Evolutionary conservation across 1,284 basidiomycete species (phyloP), one percentile per base, ranked within the genome.

Genomic region (Sanghuangporus sanghuang): DNA sequence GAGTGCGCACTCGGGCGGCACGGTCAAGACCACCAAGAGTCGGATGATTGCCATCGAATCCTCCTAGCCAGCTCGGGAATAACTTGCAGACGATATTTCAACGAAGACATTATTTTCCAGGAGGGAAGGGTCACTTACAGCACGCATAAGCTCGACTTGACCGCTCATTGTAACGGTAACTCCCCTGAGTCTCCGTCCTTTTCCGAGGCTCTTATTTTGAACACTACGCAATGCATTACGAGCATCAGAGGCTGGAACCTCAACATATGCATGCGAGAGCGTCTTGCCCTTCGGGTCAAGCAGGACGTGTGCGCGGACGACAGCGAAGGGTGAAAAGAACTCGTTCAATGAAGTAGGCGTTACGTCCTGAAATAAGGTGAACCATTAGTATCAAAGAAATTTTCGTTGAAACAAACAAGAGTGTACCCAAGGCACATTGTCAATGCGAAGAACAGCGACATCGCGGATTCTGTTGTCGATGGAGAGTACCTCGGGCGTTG

Each of bases 401-500:
- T 46, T 42, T 39, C 49, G 60, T 54, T 35, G 40, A 58, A 62
- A 52, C 49, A 38, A 6, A 67, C 48, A 27, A 14, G 21, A 12
- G 75, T 85, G 50, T 72, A 91, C 89, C 90, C 90, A 93, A 58
- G 91, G 91, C 61, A 92, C 89, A 68, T 93, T 92, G 70, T 92
- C 91, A 68, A 93, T 89, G 27, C 90, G 79, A 56, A 93, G 78
- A 16, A 93, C 89, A 44, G 85, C 79, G 39, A 79, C 55, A 23
- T 57, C 48, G 76, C 40, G 49, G 6, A 84, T 83, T 50, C 66
- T 68, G 8, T 69, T 67, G 18, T 64, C 57, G 57, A 14, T 52
- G 14, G 5, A 35, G 14, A 14, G 21, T 2, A 8, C 21, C 14
- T 32, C 6, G 32, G 21, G 14, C 6, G 23, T 23, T 9, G 23